Conservation (phyloP, 2,329 filamentous ascomycete species). For the Microthyrium microscopicum region DNA sequence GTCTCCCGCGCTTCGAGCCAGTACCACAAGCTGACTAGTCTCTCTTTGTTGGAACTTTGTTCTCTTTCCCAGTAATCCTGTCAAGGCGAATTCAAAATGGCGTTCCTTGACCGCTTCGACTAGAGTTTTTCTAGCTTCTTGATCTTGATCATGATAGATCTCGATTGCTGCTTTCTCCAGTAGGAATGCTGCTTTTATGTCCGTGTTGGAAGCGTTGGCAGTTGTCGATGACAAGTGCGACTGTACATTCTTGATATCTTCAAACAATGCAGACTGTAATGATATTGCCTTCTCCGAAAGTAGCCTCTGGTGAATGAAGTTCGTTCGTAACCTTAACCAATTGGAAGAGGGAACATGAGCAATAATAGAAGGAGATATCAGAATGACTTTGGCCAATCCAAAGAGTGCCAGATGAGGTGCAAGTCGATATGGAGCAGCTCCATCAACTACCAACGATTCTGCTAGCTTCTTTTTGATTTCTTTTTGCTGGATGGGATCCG, state of each 20-base stretch:
- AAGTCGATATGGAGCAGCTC: constrained; percentile 69
- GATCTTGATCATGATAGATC: constrained; percentile 68
- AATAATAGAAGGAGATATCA: constrained; percentile 32
- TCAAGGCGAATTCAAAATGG: constrained; percentile 67
- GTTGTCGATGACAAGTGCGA: constrained; percentile 18
- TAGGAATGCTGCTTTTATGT: constrained; percentile 44
- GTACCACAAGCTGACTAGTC: constrained; percentile 75
- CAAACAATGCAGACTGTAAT: constrained; percentile 43
- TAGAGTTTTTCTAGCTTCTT: constrained; percentile 55
- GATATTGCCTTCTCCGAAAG: constrained; percentile 44
- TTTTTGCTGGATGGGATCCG: constrained; percentile 18
- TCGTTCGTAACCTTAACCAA: constrained; percentile 54
- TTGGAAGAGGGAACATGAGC: constrained; percentile 28
- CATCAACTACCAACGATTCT: constrained; percentile 59
- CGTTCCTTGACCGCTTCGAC: constrained; percentile 48
- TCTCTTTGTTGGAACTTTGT: constrained; percentile 67
- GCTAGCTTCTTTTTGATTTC: constrained; percentile 43
- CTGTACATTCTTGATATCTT: constrained; percentile 40
- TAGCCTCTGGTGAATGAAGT: constrained; percentile 56
- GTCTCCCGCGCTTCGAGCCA: constrained; percentile 54
- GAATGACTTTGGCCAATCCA: constrained; percentile 49
- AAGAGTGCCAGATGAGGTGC: constrained; percentile 76
- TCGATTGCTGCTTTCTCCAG: constrained; percentile 72
- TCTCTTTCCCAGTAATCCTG: constrained; percentile 71
- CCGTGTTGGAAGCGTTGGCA: constrained; percentile 12